Conservation (phyloP, 805 yeast genomes). For the Myxozyma nipponensis region DNA sequence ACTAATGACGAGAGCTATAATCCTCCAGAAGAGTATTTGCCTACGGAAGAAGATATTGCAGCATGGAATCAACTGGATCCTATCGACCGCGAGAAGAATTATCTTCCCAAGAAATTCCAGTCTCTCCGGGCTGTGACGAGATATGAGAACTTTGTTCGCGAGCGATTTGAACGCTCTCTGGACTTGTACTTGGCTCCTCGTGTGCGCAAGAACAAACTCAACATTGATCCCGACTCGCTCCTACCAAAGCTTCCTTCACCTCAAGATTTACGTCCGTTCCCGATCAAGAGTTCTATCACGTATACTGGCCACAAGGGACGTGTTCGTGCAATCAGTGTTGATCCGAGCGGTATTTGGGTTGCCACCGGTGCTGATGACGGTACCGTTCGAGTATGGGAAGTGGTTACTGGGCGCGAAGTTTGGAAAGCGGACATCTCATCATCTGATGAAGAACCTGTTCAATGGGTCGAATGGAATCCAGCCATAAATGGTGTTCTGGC, state of each 20-base stretch:
- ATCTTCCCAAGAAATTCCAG: constrained; percentile 73
- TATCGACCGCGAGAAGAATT: constrained; percentile 71
- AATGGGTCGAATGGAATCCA: constrained; percentile 88
- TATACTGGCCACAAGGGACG: constrained; percentile 81
- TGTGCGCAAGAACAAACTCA: constrained; percentile 81
- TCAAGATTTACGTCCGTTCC: constrained; percentile 94
- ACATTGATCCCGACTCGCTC: constrained; percentile 92
- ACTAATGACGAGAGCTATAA: constrained; percentile 94
- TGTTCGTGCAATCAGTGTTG: constrained; percentile 76
- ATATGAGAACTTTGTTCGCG: constrained; percentile 77
- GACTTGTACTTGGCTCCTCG: constrained; percentile 96
- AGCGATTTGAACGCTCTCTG: constrained; percentile 87
- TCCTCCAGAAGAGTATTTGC: constrained; percentile 93
- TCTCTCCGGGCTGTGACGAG: constrained; percentile 93
- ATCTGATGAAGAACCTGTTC: constrained; percentile 67
- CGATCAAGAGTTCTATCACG: constrained; percentile 78
- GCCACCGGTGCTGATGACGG: constrained; percentile 99
- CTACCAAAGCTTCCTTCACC: constrained; percentile 97
- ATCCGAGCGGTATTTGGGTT: constrained; percentile 87
- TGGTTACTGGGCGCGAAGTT: constrained; percentile 90
- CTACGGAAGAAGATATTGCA: constrained; percentile 70
- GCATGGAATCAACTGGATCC: constrained; percentile 70
- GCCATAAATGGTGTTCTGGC: constrained; percentile 74
- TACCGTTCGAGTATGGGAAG: constrained; percentile 93
- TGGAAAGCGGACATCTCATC: constrained; percentile 52